Evolutionary conservation across 2,329 filamentous ascomycete species (phyloP).

Genomic region (Sphaerulina populicola): DNA sequence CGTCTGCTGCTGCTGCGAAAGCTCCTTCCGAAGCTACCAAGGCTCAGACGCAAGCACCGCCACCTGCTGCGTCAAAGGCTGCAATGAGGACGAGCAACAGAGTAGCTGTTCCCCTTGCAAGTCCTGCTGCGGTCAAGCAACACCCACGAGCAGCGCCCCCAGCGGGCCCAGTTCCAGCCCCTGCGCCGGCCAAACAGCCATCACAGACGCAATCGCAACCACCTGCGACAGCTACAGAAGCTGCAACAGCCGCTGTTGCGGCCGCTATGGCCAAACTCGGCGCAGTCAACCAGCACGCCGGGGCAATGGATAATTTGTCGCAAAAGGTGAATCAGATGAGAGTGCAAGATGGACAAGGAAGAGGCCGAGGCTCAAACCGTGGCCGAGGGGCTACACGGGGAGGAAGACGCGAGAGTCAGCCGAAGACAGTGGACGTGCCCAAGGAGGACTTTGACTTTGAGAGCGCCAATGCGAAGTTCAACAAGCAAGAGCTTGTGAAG

Average conservation of each 20-base stretch:
- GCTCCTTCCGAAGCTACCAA: constrained; percentile 42
- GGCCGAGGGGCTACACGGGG: constrained; percentile 42
- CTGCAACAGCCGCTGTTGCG: constrained; percentile 68
- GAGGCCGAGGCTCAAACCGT: constrained; percentile 36
- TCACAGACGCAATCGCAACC: constrained; percentile 13
- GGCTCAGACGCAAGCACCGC: constrained; percentile 28
- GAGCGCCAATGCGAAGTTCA: constrained; percentile 77
- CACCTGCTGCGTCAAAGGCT: constrained; percentile 23
- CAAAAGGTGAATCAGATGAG: constrained; percentile 72
- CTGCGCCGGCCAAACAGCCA: constrained; percentile 10
- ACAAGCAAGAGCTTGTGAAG: constrained; percentile 78
- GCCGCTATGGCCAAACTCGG: constrained; percentile 67
- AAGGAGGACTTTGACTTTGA: constrained; percentile 89
- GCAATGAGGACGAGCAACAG: constrained; percentile 42
- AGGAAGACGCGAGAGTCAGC: constrained; percentile 29
- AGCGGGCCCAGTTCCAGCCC: constrained; percentile 6
- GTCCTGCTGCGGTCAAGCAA: constrained; percentile 23
- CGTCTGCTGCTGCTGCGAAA: constrained; percentile 50
- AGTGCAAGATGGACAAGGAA: constrained; percentile 25
- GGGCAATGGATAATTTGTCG: constrained; percentile 57
- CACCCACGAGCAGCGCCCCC: constrained; percentile 14
- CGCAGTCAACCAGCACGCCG: constrained; percentile 25
- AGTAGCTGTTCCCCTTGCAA: constrained; percentile 53
- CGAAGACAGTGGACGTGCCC: constrained; percentile 68
- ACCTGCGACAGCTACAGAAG: constrained; percentile 55